Base-by-base conservation (phyloP, 2,329 filamentous ascomycete species). In the Claviceps purpurea region DNA sequence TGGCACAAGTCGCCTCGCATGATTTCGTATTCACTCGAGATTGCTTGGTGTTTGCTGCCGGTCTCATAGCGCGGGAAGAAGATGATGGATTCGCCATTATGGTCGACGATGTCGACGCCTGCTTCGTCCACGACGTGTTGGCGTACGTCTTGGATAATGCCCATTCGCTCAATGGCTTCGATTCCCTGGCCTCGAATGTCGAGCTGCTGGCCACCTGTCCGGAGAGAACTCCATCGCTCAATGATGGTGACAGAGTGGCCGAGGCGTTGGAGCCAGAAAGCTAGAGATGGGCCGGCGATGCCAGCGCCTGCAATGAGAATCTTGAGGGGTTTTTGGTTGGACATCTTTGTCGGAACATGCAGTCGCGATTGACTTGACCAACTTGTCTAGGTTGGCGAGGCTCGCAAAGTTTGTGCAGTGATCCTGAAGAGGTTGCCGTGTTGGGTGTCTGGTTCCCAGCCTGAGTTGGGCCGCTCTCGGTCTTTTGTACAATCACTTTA, bases 11-110 rank as follows among this genome's bases (percentile, higher is more conserved):
- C 73, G 0, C 73, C 76, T 8, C 77, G 65, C 68, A 80, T 72
- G 47, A 81, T 78, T 61, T 80, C 77, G 40, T 70, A 73, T 22
- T 80, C 76, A 0, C 65, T 68, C 0, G 73, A 74, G 24, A 76
- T 65, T 20, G 60, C 64, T 46, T 70, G 54, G 2, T 10, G 3
- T 38, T 49, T 47, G 47, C 53, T 20, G 13, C 50, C 37, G 38
- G 49, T 4, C 42, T 54, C 45, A 22, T 47, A 8, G 13, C 54
- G 64, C 34, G 60, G 58, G 48, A 76, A 64, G 2, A 63, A 62
- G 18, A 71, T 74, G 49, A 64, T 61, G 3, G 59, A 54, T 1
- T 60, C 61, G 52, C 72, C 70, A 1, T 62, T 54, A 0, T 55
- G 54, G 56, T 78, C 67, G 37, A 79, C 68, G 13, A 78, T 54